Conservation (phyloP, 495 filamentous ascomycete genomes). For the Wilcoxina mikolae region DNA sequence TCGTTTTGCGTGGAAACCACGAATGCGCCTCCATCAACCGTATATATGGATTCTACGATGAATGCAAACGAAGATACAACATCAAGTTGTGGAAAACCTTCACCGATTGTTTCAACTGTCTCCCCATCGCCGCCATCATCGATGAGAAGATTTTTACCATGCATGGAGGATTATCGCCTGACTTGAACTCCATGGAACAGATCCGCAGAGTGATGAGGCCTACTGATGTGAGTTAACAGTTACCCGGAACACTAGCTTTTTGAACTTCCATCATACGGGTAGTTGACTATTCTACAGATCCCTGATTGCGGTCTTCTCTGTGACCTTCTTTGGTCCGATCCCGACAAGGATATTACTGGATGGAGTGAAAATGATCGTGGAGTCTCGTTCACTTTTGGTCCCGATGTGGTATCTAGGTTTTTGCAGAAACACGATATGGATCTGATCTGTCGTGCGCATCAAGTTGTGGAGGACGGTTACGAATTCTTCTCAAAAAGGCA, state of each 20-base stretch:
- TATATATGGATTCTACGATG: slow-evolving; percentile 99
- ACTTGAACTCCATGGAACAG: slow-evolving; percentile 99
- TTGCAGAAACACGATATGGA: slow-evolving; percentile 99
- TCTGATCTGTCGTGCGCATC: slow-evolving; percentile 94
- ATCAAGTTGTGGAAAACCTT: slow-evolving; percentile 99
- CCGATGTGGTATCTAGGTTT: slow-evolving; percentile 97
- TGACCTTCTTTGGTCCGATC: slow-evolving; percentile 96
- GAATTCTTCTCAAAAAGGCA: slow-evolving; percentile 99
- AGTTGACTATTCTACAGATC: slow-evolving; percentile 46
- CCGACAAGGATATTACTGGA: slow-evolving; percentile 99
- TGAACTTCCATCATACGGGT: slow-evolving; percentile 13
- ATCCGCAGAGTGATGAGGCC: slow-evolving; percentile 97
- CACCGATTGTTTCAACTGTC: slow-evolving; percentile 98
- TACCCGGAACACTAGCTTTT: slow-evolving; percentile 8
- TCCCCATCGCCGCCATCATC: slow-evolving; percentile 98
- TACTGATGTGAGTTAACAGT: slow-evolving; percentile 62
- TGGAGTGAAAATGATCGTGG: slow-evolving; percentile 99
- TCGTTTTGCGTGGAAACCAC: slow-evolving; percentile 95
- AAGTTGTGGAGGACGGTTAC: slow-evolving; percentile 98
- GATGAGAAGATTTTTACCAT: slow-evolving; percentile 99
- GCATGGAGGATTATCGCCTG: slow-evolving; percentile 94
- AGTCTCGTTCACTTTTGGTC: slow-evolving; percentile 97
- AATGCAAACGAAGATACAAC: slow-evolving; percentile 98
- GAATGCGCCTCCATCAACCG: slow-evolving; percentile 99
- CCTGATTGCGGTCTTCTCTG: slow-evolving; percentile 95